Evolutionary conservation across 495 filamentous ascomycete species (phyloP), one percentile per base, ranked within the genome.

Genomic region (Trichoderma parareesei): DNA sequence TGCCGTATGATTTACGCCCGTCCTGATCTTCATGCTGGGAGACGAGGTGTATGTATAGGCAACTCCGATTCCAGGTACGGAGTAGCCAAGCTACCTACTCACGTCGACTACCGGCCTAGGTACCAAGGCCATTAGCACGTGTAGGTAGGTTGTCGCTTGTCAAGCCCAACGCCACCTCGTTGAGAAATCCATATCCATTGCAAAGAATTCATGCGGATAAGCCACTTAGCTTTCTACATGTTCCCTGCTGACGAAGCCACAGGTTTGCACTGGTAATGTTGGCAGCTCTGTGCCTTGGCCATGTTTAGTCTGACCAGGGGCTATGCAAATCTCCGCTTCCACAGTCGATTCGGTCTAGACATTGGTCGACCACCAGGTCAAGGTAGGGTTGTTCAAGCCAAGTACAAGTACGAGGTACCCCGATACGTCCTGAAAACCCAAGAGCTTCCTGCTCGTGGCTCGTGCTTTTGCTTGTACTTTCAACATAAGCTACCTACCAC

Each of bases 301-400:
- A 57, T 57, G 33, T 37, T 57, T 57, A 57, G 53, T 37, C 35
- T 35, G 53, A 37, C 27, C 53, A 33, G 53, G 53, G 53, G 53
- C 53, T 57, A 57, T 14, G 53, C 53, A 33, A 57, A 35, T 57
- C 53, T 57, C 53, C 53, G 53, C 53, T 57, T 49, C 46, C 16
- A 18, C 46, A 18, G 4, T 49, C 46, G 46, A 6, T 49, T 18
- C 46, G 46, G 53, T n/a, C 53, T 27, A 57, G 53, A 33, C 20
- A 57, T 35, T 13, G 27, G 20, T 48, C 44, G n/a, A 18, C 10
- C 44, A 48, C 44, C 44, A 27, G 27, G 27, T 27, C 27, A 11
- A 48, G 27, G 53, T 57, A 37, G 53, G 33, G 27, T 18, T 57
- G 18, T 49, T 27, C 53, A 57, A 37, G 53, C 27, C 11, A 27